Conservation (phyloP, 148 eudicot species). For the Agrostemma githago region DNA sequence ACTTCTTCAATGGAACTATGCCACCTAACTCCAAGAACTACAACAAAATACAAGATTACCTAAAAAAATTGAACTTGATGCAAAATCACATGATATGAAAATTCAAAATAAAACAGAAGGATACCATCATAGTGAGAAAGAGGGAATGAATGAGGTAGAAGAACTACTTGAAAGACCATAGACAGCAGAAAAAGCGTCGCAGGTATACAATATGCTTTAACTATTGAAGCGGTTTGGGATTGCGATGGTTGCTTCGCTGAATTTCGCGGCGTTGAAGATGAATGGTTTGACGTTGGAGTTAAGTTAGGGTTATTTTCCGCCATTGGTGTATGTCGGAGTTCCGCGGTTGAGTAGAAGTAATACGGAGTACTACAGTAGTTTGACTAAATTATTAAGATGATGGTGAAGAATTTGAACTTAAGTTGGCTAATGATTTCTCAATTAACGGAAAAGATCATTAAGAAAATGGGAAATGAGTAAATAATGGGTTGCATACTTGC, state of each 20-base stretch:
- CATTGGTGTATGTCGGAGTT: conserved; percentile 12
- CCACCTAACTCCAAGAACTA: conserved; percentile 55
- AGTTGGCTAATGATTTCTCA: background rate
- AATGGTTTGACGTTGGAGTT: background rate
- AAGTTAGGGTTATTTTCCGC: conserved; percentile 17
- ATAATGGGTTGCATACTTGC: no score
- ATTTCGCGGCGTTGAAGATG: background rate
- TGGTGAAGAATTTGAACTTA: background rate
- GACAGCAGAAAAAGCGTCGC: conserved; percentile 48
- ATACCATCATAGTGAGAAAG: conserved; percentile 74
- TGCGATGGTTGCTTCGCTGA: conserved; percentile 15
- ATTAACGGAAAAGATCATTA: no score
- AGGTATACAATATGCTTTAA: conserved; percentile 63
- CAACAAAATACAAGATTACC: background rate
- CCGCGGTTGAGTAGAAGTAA: background rate
- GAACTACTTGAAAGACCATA: conserved; percentile 54
- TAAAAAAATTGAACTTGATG: background rate
- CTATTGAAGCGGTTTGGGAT: conserved; percentile 25
- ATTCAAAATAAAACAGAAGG: background rate
- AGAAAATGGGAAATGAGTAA: no score
- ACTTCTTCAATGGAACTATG: conserved; percentile 58
- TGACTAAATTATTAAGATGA: background rate
- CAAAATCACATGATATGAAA: background rate
- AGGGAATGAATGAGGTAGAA: conserved; percentile 61
- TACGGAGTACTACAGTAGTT: no score